These are phyloP conservation scores for Pseudevernia furfuracea DNA, from an alignment of 495 filamentous ascomycete genomes.

Conservation along the genomic window DNA sequence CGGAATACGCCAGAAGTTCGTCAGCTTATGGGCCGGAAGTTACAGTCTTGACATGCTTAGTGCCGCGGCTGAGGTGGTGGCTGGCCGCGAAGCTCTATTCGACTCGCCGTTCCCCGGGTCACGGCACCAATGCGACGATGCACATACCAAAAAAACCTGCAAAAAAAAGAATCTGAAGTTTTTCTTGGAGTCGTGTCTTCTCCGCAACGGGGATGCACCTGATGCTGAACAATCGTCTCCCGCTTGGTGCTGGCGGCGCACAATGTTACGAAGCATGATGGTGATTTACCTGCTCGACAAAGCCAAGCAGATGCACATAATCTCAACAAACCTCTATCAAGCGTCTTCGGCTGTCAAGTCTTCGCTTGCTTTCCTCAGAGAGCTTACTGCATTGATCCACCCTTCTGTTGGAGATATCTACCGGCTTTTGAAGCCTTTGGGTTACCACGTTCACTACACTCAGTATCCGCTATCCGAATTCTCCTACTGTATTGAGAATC, in stretches of 20 bases:
- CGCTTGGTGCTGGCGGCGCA: slow-evolving; percentile 47
- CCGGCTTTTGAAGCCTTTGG: slow-evolving; percentile 48
- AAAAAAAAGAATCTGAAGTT: slow-evolving; percentile 40
- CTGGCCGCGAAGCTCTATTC: slow-evolving; percentile 43
- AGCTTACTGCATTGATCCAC: slow-evolving; percentile 44
- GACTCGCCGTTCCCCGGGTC: not conserved
- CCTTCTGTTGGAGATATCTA: slow-evolving; percentile 54
- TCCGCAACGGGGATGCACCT: slow-evolving; percentile 48
- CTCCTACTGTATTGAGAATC: slow-evolving; percentile 49
- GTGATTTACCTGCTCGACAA: slow-evolving; percentile 53
- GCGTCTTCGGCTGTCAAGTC: slow-evolving; percentile 47
- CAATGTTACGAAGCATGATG: slow-evolving; percentile 53
- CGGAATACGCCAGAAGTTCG: slow-evolving; percentile 49
- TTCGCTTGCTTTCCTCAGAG: slow-evolving; percentile 47
- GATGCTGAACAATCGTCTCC: slow-evolving; percentile 15
- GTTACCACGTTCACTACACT: slow-evolving; percentile 45
- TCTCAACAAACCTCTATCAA: slow-evolving; percentile 39
- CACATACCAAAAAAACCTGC: slow-evolving; percentile 28
- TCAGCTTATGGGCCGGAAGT: slow-evolving; percentile 50
- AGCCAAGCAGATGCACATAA: slow-evolving; percentile 34
- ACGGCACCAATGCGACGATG: too few relatives aligned
- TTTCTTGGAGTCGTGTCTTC: slow-evolving; percentile 52
- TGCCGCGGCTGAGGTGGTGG: slow-evolving; percentile 51
- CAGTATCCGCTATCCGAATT: slow-evolving; percentile 56
- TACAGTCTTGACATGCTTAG: slow-evolving; percentile 47